Percentiles rank a stretch among this genome's conserved stretches.
Conservation (phyloP, 345 rosid species). For the Lumnitzera littorea region DNA sequence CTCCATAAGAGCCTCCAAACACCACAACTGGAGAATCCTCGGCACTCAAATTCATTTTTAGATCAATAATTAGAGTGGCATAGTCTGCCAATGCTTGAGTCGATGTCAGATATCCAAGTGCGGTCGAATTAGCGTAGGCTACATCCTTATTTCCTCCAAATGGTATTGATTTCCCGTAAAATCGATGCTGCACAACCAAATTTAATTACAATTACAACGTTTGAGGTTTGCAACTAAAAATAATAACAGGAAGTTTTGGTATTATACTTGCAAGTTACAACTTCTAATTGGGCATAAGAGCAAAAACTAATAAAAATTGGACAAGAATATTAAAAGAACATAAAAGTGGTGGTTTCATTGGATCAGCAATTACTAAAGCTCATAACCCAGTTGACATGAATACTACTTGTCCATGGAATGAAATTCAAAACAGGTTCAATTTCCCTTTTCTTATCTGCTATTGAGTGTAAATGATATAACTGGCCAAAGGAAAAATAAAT, state of each 20-base stretch:
- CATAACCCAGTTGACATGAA: no score
- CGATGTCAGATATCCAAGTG: constrained; percentile 40
- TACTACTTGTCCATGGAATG: no score
- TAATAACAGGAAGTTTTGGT: constrained; percentile 14
- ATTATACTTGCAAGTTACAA: constrained; percentile 46
- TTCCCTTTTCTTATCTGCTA: no score
- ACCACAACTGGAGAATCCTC: constrained; percentile 55
- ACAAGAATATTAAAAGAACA: not conserved
- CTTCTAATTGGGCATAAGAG: constrained; percentile 17
- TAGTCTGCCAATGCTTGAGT: constrained; percentile 60
- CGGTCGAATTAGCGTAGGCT: constrained; percentile 41
- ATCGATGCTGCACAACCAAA: constrained; percentile 55
- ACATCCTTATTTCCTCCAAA: constrained; percentile 38
- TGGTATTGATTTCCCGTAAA: constrained; percentile 52
- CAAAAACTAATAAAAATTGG: not conserved
- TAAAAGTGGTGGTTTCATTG: no score
- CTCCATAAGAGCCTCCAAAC: constrained; percentile 71
- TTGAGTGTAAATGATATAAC: no score
- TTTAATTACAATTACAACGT: constrained; percentile 24
- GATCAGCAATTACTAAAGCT: no score
- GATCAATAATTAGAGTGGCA: constrained; percentile 37
- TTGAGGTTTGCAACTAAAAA: no score
- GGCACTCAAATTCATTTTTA: constrained; percentile 49
- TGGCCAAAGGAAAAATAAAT: no score
- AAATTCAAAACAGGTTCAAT: no score